These are phyloP conservation scores for Artomyces pyxidatus DNA, from an alignment of 768 basidiomycete genomes.

Conservation along the genomic window DNA sequence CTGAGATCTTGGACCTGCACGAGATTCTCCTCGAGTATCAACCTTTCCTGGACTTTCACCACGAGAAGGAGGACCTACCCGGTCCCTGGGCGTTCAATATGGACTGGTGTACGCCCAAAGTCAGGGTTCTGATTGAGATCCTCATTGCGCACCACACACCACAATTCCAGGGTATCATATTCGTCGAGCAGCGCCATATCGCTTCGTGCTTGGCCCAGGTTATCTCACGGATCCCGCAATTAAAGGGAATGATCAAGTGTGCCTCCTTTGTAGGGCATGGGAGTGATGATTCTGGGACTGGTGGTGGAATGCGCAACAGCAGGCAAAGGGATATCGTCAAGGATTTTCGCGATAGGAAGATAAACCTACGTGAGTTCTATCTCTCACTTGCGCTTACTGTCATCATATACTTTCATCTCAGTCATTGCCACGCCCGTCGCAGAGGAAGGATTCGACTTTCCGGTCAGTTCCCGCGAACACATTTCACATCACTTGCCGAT, in stretches of 20 bases:
- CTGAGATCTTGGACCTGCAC: constrained; percentile 30
- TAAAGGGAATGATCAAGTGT: constrained; percentile 49
- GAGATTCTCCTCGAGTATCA: constrained; percentile 39
- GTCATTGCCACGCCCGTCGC: constrained; percentile 84
- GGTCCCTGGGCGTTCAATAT: constrained; percentile 23
- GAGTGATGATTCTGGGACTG: constrained; percentile 28
- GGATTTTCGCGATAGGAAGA: constrained; percentile 52
- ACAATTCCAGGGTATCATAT: constrained; percentile 75
- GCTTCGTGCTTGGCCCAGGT: constrained; percentile 63
- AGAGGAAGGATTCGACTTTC: constrained; percentile 90
- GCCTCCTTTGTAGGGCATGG: constrained; percentile 65
- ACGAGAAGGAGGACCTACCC: constrained; percentile 33
- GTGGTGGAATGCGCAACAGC: constrained; percentile 43
- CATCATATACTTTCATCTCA: constrained; percentile 17
- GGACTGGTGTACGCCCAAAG: constrained; percentile 70
- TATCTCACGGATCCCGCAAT: constrained; percentile 49
- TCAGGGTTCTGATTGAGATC: constrained; percentile 52
- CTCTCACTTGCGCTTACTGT: background rate
- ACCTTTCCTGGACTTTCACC: constrained; percentile 28
- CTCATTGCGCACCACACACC: constrained; percentile 44
- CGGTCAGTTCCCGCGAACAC: constrained; percentile 33
- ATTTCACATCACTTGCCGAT: constrained; percentile 5
- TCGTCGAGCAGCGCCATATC: constrained; percentile 79
- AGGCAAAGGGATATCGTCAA: constrained; percentile 53
- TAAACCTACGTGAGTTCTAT: constrained; percentile 58